Evolutionary conservation across 208 protist genomes (phyloP).

Genomic region (Jaenimonas drosophilae): DNA sequence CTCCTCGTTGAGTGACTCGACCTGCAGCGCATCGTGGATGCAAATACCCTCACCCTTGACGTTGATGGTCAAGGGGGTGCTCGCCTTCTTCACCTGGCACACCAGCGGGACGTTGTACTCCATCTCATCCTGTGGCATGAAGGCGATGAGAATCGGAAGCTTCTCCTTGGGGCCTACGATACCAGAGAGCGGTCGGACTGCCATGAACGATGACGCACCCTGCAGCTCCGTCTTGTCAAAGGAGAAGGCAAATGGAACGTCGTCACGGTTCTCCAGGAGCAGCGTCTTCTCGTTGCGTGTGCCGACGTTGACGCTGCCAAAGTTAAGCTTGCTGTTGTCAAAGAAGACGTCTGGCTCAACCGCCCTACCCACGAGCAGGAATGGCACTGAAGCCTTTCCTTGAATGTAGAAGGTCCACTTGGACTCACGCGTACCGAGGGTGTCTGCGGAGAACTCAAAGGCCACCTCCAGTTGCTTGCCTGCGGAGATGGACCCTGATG

Average conservation of each 20-base stretch:
- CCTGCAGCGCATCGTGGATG: slow-evolving; percentile 79
- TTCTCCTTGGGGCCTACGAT: slow-evolving; percentile 59
- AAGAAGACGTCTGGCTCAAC: slow-evolving; percentile 91
- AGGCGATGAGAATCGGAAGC: slow-evolving; percentile 72
- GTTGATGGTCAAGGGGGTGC: slow-evolving; percentile 89
- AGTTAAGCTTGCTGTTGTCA: slow-evolving; percentile 83
- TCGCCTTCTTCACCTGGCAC: slow-evolving; percentile 89
- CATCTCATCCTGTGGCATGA: slow-evolving; percentile 87
- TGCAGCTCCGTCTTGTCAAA: slow-evolving; percentile 74
- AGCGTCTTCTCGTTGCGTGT: slow-evolving; percentile 58
- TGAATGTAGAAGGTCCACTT: slow-evolving; percentile 90
- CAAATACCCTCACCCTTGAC: slow-evolving; percentile 94
- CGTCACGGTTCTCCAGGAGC: slow-evolving; percentile 90
- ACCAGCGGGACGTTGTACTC: slow-evolving; percentile 90
- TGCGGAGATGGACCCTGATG: slow-evolving; percentile 51
- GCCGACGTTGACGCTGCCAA: slow-evolving; percentile 87
- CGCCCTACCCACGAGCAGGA: slow-evolving; percentile 91
- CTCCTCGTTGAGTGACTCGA: slow-evolving; percentile 45
- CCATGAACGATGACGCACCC: slow-evolving; percentile 36
- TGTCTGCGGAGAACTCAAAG: slow-evolving; percentile 93
- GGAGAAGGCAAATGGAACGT: slow-evolving; percentile 87
- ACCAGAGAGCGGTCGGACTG: slow-evolving; percentile 72
- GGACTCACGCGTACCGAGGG: slow-evolving; percentile 73
- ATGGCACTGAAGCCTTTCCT: slow-evolving; percentile 78
- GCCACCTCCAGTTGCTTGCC: slow-evolving; percentile 92